Conservation (phyloP, 768 basidiomycete genomes). For the Amanita thiersii region DNA sequence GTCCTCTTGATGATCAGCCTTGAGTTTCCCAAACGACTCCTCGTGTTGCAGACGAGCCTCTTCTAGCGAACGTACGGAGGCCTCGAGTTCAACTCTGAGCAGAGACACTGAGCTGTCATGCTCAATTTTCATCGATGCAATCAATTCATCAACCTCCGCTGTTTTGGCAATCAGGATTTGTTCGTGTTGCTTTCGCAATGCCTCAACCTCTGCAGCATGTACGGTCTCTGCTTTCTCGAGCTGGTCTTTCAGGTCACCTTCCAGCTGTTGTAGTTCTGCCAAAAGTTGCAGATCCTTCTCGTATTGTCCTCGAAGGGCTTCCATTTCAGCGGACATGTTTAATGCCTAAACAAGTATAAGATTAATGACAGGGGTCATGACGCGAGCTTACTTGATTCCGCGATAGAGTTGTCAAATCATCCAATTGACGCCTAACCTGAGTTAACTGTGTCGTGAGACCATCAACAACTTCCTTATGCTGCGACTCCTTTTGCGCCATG, state of each 20-base stretch:
- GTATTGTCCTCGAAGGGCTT: constrained; percentile 59
- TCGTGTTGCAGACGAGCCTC: constrained; percentile 51
- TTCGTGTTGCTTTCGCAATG: constrained; percentile 42
- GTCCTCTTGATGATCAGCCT: constrained; percentile 42
- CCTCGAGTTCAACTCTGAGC: constrained; percentile 37
- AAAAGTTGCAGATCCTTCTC: constrained; percentile 41
- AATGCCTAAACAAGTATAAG: constrained; percentile 39
- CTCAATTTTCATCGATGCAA: constrained; percentile 41
- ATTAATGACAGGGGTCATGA: neutral
- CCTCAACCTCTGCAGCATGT: constrained; percentile 39
- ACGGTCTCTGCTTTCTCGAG: constrained; percentile 45
- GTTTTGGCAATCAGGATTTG: constrained; percentile 28
- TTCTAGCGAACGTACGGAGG: constrained; percentile 32
- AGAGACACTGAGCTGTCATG: constrained; percentile 31
- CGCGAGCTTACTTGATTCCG: constrained; percentile 64
- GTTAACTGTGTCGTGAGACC: constrained; percentile 57
- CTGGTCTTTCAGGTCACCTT: constrained; percentile 41
- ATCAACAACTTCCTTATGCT: constrained; percentile 77
- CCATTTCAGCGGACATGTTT: constrained; percentile 86
- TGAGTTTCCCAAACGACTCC: constrained; percentile 49
- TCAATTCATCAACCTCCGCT: constrained; percentile 36
- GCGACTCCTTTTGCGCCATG: constrained; percentile 95
- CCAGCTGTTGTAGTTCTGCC: constrained; percentile 48
- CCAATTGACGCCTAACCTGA: constrained; percentile 70
- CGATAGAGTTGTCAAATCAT: constrained; percentile 73